Evolutionary conservation across 768 basidiomycete genomes (phyloP), one percentile per base, ranked within the genome.

Genomic region (Rhodotorula paludigena): DNA sequence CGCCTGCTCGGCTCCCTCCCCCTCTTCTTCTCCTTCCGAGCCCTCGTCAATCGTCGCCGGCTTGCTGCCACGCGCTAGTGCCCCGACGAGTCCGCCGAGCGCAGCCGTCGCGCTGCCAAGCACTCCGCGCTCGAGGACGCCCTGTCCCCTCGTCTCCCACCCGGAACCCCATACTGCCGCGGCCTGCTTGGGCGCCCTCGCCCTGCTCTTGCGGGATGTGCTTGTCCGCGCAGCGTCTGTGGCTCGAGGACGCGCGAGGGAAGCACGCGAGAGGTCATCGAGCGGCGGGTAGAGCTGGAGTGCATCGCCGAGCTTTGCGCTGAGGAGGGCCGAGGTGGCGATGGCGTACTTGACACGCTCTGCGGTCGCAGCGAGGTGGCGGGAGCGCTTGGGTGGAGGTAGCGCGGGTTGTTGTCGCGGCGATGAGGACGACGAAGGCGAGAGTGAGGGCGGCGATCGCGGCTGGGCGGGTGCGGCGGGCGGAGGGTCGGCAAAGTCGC

Each of bases 261-360:
- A 2, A 21, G 32, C 52, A 5, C 10, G 9, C 20, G 38, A 9
- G n/a, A 55, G 36, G 9, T 23, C 15, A 5, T 62, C 49, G 48
- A 62, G 59, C 18, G 69, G 38, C 25, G 69, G 64, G 54, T 63
- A 71, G 25, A 71, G 57, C 57, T 66, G 56, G 21, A 71, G 28
- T 0, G 64, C 69, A 35, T 71, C 69, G 32, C 28, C n/a, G 33
- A 71, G n/a, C 21, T 57, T 48, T 18, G 59, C 39, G 48, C 38
- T 42, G 38, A 71, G 57, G n/a, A 71, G 64, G 0, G 64, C 56
- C 12, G 69, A 71, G 1, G 69, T 71, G 0, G 69, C 69, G 53
- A 71, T 60, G 4, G 48, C 33, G 61, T 66, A 71, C 53, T 71
- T 71, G 52, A 71, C 21, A 15, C 58, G 49, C 42, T 68, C 62